Conservation (phyloP, 768 basidiomycete genomes). For the Serendipita sp. region DNA sequence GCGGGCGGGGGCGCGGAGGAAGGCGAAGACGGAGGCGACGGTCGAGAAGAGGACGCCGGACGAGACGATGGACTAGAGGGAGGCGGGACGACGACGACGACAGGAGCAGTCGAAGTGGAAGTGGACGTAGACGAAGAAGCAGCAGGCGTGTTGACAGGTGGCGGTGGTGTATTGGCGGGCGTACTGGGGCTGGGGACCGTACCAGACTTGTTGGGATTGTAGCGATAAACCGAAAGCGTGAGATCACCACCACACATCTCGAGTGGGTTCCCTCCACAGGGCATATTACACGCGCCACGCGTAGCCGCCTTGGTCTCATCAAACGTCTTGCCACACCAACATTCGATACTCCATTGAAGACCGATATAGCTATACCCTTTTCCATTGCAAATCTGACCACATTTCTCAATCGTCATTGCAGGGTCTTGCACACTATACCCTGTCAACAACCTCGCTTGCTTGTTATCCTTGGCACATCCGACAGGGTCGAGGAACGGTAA, state of each 20-base stretch:
- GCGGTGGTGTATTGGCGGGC: neutral
- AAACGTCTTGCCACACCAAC: slow-evolving; percentile 19
- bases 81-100: neutral
- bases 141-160: neutral
- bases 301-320: slow-evolving; percentile 13
- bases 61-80: neutral
- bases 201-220: neutral
- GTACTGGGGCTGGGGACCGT: neutral
- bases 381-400: slow-evolving; percentile 18
- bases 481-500: slow-evolving; percentile 6
- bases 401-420: slow-evolving; percentile 19
- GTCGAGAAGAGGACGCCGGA: neutral
- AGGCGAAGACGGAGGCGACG: neutral
- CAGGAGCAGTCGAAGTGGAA: neutral
- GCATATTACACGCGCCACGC: slow-evolving; percentile 15
- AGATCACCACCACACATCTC: slow-evolving; percentile 21
- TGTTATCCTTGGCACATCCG: slow-evolving; percentile 7
- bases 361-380: slow-evolving; percentile 20
- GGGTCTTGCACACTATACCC: neutral
- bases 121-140: neutral
- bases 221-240: slow-evolving; percentile 17
- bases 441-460: neutral
- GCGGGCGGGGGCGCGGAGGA: neutral
- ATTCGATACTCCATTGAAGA: slow-evolving; percentile 18
- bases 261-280: slow-evolving; percentile 18